A percentile compares a stretch with the other conserved stretches of the same genome.
These are phyloP conservation scores for Pisolithus albus DNA, from an alignment of 768 basidiomycete genomes.

Conservation along the genomic window DNA sequence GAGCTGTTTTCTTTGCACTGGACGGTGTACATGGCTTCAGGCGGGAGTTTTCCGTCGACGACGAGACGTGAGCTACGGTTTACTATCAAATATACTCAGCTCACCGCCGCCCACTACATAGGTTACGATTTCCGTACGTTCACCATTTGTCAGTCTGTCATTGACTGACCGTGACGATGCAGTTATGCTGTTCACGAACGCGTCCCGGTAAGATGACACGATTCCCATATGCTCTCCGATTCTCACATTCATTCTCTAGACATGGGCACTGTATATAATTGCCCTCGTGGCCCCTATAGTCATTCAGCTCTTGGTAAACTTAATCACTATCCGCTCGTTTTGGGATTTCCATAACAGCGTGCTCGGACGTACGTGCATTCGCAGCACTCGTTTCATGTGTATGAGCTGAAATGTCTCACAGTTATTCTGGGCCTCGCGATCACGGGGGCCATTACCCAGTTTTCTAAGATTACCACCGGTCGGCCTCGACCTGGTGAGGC, in stretches of 20 bases:
- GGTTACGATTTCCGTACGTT: slow-evolving; percentile 22
- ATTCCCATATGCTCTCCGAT: background rate
- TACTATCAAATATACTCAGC: slow-evolving; percentile 1
- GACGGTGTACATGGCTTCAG: slow-evolving; percentile 66
- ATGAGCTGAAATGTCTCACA: slow-evolving; percentile 19
- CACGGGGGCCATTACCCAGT: slow-evolving; percentile 77
- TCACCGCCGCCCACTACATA: slow-evolving; percentile 8
- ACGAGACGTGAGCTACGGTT: slow-evolving; percentile 50
- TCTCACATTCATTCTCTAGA: slow-evolving; percentile 24
- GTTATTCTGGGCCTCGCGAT: slow-evolving; percentile 70
- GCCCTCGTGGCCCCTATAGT: slow-evolving; percentile 59
- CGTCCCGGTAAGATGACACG: slow-evolving; percentile 49
- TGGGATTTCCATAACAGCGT: slow-evolving; percentile 82
- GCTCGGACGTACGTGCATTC: slow-evolving; percentile 34
- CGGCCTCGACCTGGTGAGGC: slow-evolving; percentile 75
- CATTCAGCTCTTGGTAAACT: slow-evolving; percentile 62
- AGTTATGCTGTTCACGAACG: slow-evolving; percentile 73
- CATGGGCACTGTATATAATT: slow-evolving; percentile 45
- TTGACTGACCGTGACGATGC: slow-evolving; percentile 6
- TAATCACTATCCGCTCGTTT: slow-evolving; percentile 67
- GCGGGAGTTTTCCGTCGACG: slow-evolving; percentile 70
- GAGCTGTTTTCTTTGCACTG: slow-evolving; percentile 56
- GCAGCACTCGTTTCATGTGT: slow-evolving; percentile 23
- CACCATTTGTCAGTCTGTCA: background rate
- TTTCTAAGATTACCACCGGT: slow-evolving; percentile 82